These are phyloP conservation scores for Fusarium lateritium DNA, from an alignment of 2,329 filamentous ascomycete species.

Conservation along the genomic window DNA sequence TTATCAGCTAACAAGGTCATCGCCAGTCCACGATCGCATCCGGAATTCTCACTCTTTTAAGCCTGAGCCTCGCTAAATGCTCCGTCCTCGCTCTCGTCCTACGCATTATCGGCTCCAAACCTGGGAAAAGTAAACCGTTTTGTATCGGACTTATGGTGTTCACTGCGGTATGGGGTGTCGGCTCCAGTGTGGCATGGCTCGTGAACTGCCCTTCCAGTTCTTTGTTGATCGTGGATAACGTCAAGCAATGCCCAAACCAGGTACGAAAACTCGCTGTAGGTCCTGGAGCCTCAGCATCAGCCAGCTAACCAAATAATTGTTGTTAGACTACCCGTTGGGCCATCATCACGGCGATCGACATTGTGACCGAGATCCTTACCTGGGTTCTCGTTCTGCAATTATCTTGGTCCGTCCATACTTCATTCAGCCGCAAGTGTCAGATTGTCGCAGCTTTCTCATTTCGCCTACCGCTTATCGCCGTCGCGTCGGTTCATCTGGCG, in stretches of 20 bases:
- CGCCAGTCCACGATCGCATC: constrained; percentile 25
- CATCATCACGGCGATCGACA: constrained; percentile 30
- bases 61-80: constrained; percentile 32
- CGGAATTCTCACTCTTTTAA: constrained; percentile 22
- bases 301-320: not conserved
- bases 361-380: constrained; percentile 26
- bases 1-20: not conserved
- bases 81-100: constrained; percentile 42
- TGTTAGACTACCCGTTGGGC: constrained; percentile 32
- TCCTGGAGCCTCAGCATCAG: not conserved
- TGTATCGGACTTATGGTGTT: constrained; percentile 31
- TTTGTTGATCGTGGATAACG: constrained; percentile 17
- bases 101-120: constrained; percentile 38
- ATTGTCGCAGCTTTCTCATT: constrained; percentile 41
- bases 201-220: constrained; percentile 17
- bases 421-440: constrained; percentile 32
- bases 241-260: constrained; percentile 34
- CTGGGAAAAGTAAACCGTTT: constrained; percentile 26
- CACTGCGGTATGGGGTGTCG: constrained; percentile 25
- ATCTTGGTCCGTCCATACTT: constrained; percentile 36
- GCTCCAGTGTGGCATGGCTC: constrained; percentile 25
- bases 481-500: constrained; percentile 33
- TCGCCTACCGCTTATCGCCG: constrained; percentile 40
- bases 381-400: constrained; percentile 32
- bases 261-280: not conserved